These are phyloP conservation scores for Coemansia sp. DNA, from an alignment of 192 early-diverging fungal species.

Conservation along the genomic window DNA sequence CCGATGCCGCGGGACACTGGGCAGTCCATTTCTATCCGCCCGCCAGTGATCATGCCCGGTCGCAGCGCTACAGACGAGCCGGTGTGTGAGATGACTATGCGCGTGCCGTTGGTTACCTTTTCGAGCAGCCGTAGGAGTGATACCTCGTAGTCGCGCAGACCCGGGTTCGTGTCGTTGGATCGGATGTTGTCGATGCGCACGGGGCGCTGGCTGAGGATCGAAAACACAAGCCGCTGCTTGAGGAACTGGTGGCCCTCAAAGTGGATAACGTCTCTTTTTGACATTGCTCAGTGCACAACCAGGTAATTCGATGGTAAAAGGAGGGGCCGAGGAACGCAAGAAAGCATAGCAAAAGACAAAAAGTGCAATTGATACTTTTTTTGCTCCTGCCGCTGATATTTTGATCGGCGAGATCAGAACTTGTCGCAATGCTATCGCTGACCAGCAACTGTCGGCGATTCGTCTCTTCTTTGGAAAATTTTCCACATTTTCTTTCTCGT, in stretches of 20 bases:
- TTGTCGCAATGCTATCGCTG: not conserved
- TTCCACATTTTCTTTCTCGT: not conserved
- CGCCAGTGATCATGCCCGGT: slow-evolving; percentile 89
- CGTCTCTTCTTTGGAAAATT: too few relatives aligned
- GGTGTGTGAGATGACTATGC: slow-evolving; percentile 91
- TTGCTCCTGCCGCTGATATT: slow-evolving; percentile 4
- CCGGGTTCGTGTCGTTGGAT: slow-evolving; percentile 79
- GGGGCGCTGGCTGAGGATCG: slow-evolving; percentile 75
- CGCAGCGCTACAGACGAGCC: slow-evolving; percentile 79
- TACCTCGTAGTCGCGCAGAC: slow-evolving; percentile 88
- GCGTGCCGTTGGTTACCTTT: slow-evolving; percentile 88
- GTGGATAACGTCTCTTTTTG: slow-evolving; percentile 35
- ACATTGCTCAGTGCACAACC: too few relatives aligned
- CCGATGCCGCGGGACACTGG: slow-evolving; percentile 81
- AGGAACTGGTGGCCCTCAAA: slow-evolving; percentile 85
- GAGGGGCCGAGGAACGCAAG: too few relatives aligned
- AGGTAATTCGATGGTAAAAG: not conserved
- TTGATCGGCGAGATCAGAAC: slow-evolving; percentile 6
- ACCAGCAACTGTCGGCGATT: too few relatives aligned
- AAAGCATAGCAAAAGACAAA: slow-evolving; percentile 9
- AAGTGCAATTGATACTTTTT: not conserved
- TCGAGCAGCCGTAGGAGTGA: slow-evolving; percentile 88
- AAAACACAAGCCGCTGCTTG: slow-evolving; percentile 85
- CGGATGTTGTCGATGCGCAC: slow-evolving; percentile 91
- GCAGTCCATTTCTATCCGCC: slow-evolving; percentile 83